phyloP scores from a whole-genome alignment of 73 alveolate species.

The Paramecium octaurelia region DNA sequence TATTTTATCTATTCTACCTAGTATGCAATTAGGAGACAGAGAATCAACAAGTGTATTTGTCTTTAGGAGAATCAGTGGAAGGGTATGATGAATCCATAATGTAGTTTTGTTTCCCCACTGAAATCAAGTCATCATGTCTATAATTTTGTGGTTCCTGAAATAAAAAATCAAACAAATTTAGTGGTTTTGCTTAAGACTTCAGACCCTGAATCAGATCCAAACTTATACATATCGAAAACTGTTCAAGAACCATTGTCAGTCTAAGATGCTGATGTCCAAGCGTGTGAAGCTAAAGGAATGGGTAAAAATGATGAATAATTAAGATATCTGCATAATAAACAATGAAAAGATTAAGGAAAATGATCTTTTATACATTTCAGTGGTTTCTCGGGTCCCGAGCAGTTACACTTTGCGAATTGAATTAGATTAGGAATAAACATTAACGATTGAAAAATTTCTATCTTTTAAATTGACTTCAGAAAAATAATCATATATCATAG shows the following conservation, averaged over 20 bases:
- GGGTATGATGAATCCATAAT: neutral
- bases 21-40: neutral
- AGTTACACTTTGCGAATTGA: neutral
- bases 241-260: neutral
- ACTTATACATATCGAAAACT: neutral
- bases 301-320: neutral
- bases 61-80: neutral
- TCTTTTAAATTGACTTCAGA: neutral
- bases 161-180: neutral
- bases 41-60: neutral
- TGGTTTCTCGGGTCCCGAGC: neutral
- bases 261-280: neutral
- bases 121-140: neutral
- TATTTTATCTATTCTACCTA: neutral
- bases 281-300: slow-evolving; percentile 3
- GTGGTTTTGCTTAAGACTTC: neutral
- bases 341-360: neutral
- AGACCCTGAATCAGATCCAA: neutral
- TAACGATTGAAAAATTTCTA: neutral
- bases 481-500: neutral
- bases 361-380: neutral
- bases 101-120: neutral
- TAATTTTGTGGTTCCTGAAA: neutral
- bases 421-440: neutral
- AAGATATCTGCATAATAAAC: neutral